Evolutionary conservation across 2,329 filamentous ascomycete genomes (phyloP).

Genomic region (Scopulariopsis brevicaulis): DNA sequence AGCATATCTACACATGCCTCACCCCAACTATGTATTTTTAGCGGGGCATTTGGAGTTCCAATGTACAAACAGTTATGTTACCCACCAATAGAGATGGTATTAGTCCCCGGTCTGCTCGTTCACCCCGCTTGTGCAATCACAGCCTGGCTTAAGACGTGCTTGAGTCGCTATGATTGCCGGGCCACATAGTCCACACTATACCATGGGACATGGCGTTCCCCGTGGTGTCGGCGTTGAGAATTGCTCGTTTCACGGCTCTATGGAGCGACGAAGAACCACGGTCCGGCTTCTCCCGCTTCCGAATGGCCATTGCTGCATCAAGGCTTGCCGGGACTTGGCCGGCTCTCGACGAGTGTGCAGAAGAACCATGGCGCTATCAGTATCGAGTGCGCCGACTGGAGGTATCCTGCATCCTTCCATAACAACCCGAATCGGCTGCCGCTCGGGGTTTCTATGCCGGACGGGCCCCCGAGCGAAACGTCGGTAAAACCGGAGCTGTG

Average conservation of each 20-base stretch:
- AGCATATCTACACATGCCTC: neutral
- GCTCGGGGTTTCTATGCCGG: neutral
- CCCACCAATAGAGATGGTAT: neutral
- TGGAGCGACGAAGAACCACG: neutral
- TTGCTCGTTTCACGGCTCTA: neutral
- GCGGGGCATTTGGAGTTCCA: constrained; percentile 3
- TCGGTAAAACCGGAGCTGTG: too few relatives aligned
- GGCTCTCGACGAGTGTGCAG: neutral
- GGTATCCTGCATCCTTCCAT: neutral
- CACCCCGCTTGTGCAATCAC: neutral
- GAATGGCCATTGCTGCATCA: neutral
- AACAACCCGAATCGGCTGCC: neutral
- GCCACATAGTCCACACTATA: neutral
- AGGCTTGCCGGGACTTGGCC: neutral
- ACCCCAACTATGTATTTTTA: constrained; percentile 5
- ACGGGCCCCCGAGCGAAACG: neutral
- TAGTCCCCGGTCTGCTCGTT: neutral
- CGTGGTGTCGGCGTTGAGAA: neutral
- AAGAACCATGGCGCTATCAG: neutral
- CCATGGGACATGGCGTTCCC: neutral
- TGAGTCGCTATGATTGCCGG: neutral
- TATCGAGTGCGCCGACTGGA: neutral
- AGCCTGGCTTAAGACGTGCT: neutral
- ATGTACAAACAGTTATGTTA: constrained; percentile 2
- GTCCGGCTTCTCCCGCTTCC: neutral